These are phyloP conservation scores for Discostella pseudostelligera DNA, from an alignment of 108 stramenopile genomes.

Conservation along the genomic window DNA sequence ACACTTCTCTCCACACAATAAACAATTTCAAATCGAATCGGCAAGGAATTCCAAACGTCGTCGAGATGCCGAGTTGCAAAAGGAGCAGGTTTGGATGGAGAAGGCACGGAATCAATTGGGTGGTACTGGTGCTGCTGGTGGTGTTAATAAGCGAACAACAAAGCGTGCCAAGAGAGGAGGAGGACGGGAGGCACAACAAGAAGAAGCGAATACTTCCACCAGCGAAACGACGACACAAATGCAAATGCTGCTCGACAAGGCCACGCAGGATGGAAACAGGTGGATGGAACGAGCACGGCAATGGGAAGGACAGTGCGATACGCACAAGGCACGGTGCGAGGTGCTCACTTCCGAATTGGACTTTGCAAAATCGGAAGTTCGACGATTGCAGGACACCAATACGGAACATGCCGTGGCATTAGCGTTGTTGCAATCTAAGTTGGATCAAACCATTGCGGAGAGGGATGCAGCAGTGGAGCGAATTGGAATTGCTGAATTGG, in stretches of 20 bases:
- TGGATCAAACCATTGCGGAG: slow-evolving; percentile 7
- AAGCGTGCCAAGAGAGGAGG: background rate
- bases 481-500: background rate
- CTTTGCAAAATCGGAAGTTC: background rate
- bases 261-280: too few species aligned
- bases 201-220: slow-evolving; percentile 47
- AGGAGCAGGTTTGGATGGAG: background rate
- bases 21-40: background rate
- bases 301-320: background rate
- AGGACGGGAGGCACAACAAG: slow-evolving; percentile 13
- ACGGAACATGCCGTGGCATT: background rate
- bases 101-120: background rate
- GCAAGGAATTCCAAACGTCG: slow-evolving; percentile 2
- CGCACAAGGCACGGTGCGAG: background rate
- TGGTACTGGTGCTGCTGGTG: background rate
- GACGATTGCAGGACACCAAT: background rate
- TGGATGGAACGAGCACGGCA: too few species aligned
- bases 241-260: too few species aligned
- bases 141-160: background rate
- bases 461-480: background rate
- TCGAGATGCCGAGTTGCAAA: background rate
- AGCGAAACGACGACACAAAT: slow-evolving; percentile 13
- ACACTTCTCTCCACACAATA: slow-evolving; percentile 2
- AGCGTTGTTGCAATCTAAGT: slow-evolving; percentile 11
- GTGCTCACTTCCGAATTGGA: slow-evolving; percentile 5